Evolutionary conservation across 441 rosid genomes (phyloP).

Genomic region (Eruca vesicaria): DNA sequence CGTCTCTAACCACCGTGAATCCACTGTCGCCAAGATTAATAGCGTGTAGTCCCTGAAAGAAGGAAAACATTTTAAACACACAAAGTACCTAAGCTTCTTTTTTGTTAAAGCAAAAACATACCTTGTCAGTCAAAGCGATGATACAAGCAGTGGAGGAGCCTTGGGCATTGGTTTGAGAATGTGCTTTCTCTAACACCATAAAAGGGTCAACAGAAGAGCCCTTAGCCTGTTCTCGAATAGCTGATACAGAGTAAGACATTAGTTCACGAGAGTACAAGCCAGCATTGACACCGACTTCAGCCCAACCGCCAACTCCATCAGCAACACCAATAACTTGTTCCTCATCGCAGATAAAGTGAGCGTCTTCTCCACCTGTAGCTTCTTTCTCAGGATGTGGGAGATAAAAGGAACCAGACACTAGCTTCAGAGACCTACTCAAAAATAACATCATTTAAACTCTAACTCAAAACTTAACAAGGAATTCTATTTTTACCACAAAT

Average conservation of each 20-base stretch:
- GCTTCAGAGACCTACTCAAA: constrained; percentile 44
- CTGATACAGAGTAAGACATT: constrained; percentile 57
- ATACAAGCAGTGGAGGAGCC: constrained; percentile 82
- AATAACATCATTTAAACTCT: constrained; percentile 9
- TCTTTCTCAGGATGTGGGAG: constrained; percentile 71
- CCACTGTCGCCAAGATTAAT: constrained; percentile 79
- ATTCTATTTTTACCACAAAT: no score
- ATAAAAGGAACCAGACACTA: constrained; percentile 61
- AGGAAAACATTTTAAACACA: not conserved
- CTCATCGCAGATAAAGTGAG: constrained; percentile 61
- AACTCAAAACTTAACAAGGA: not conserved
- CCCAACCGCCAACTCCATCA: constrained; percentile 90
- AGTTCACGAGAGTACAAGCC: constrained; percentile 64
- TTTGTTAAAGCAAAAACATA: constrained; percentile 16
- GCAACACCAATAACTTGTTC: constrained; percentile 73
- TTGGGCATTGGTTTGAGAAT: constrained; percentile 50
- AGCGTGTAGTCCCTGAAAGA: constrained; percentile 57
- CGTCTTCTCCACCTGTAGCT: constrained; percentile 74
- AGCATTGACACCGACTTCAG: constrained; percentile 67
- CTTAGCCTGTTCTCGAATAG: constrained; percentile 52
- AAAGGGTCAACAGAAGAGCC: constrained; percentile 49
- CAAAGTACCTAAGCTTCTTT: not conserved
- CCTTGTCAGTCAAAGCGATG: constrained; percentile 60
- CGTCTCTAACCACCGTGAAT: constrained; percentile 67
- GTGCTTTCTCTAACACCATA: constrained; percentile 64